Conservation (phyloP, 2,329 filamentous ascomycete genomes). For the Neonectria sp. region DNA sequence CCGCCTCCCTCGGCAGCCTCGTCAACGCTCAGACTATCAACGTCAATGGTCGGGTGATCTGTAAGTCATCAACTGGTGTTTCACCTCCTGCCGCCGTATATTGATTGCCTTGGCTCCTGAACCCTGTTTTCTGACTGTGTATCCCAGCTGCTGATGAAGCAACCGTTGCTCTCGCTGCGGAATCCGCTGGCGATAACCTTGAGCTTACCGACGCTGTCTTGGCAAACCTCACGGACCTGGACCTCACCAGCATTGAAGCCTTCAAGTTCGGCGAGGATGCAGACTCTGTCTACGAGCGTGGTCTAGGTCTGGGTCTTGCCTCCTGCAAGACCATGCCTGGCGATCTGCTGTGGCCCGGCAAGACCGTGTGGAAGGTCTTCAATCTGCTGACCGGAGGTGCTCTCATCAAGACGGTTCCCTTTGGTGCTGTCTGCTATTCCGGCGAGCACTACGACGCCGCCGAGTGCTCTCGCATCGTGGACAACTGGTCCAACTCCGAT, state of each 20-base stretch:
- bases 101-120: background rate
- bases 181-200: slow-evolving; percentile 29
- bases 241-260: slow-evolving; percentile 47
- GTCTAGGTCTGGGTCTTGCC: background rate
- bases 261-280: slow-evolving; percentile 51
- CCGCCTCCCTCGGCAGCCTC: slow-evolving; percentile 25
- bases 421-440: slow-evolving; percentile 51
- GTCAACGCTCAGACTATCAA: slow-evolving; percentile 44
- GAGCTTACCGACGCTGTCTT: slow-evolving; percentile 53
- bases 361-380: slow-evolving; percentile 51
- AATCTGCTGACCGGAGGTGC: slow-evolving; percentile 51
- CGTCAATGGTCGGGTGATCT: slow-evolving; percentile 36
- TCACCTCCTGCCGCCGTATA: background rate
- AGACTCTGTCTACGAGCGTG: slow-evolving; percentile 35
- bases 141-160: slow-evolving; percentile 37
- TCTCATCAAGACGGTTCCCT: slow-evolving; percentile 50
- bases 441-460: slow-evolving; percentile 47
- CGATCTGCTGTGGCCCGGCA: slow-evolving; percentile 48
- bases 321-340: slow-evolving; percentile 53
- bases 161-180: slow-evolving; percentile 43
- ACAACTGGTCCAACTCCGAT: slow-evolving; percentile 45
- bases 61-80: slow-evolving; percentile 31
- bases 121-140: slow-evolving; percentile 12
- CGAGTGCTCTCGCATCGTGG: slow-evolving; percentile 45
- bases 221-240: slow-evolving; percentile 46